Percentiles rank a stretch among this genome's conserved stretches.
phyloP scores from a whole-genome alignment of 1,284 basidiomycete species.

The Ganoderma sinense region DNA sequence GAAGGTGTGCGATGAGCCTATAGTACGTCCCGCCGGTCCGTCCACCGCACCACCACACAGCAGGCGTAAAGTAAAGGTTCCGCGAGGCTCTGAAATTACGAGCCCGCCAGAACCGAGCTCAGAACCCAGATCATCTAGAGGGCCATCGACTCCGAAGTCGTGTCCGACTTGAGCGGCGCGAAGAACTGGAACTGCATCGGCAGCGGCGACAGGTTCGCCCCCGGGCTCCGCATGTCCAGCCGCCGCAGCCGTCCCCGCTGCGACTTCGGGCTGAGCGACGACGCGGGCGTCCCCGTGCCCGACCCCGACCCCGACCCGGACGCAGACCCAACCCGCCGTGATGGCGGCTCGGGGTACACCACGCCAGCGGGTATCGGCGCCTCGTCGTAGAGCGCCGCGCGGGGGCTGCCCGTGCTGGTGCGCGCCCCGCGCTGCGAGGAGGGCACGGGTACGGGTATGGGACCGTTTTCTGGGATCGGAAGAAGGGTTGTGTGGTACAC shows the following conservation, averaged over 20 bases:
- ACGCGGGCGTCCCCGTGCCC: neutral
- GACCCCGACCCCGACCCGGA: neutral
- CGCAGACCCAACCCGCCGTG: constrained; percentile 15
- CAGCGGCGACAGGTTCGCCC: constrained; percentile 25
- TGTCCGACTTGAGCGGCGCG: constrained; percentile 17
- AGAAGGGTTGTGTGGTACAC: constrained; percentile 5
- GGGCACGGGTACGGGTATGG: constrained; percentile 5
- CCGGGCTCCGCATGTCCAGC: constrained; percentile 26
- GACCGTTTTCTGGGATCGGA: constrained; percentile 12
- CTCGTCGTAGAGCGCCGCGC: constrained; percentile 27
- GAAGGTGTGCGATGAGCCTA: neutral
- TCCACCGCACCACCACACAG: neutral
- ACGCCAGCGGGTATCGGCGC: constrained; percentile 31
- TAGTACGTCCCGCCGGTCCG: neutral
- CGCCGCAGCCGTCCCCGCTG: neutral
- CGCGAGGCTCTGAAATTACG: neutral
- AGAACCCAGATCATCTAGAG: neutral
- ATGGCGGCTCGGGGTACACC: constrained; percentile 32
- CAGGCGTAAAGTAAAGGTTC: neutral
- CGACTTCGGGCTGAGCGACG: constrained; percentile 8
- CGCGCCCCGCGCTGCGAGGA: constrained; percentile 16
- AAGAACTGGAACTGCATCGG: constrained; percentile 26
- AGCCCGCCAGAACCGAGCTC: neutral
- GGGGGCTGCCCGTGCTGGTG: constrained; percentile 12
- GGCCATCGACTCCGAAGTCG: constrained; percentile 14